Conservation (phyloP, 805 yeast species). For the Candida tibetensis region DNA sequence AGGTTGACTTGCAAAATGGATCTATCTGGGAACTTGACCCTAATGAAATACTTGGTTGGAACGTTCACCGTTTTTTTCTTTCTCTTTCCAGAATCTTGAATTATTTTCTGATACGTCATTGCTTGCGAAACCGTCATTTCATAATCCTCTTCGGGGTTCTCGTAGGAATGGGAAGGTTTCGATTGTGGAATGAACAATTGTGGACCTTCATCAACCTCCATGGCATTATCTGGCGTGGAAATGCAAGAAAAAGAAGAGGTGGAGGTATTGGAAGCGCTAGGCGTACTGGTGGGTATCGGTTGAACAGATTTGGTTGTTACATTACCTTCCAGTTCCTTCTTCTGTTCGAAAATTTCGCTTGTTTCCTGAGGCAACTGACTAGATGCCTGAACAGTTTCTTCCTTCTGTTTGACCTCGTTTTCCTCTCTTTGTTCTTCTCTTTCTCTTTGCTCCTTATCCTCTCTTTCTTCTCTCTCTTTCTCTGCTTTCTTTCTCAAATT, state of each 20-base stretch:
- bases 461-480: slow-evolving; percentile 8
- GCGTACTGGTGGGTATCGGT: slow-evolving; percentile 1
- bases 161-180: slow-evolving; percentile 18
- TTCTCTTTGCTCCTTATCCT: slow-evolving; percentile 9
- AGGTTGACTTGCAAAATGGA: slow-evolving; percentile 34
- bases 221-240: slow-evolving; percentile 3
- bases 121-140: slow-evolving; percentile 39
- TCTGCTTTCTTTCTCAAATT: slow-evolving; percentile 8
- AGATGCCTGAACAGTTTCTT: slow-evolving; percentile 1
- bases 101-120: slow-evolving; percentile 32
- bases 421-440: slow-evolving; percentile 6
- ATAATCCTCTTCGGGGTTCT: slow-evolving; percentile 43
- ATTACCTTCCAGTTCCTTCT: slow-evolving; percentile 2
- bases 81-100: slow-evolving; percentile 24
- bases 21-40: slow-evolving; percentile 41
- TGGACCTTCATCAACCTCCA: slow-evolving; percentile 13
- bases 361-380: neutral
- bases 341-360: neutral
- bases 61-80: slow-evolving; percentile 12
- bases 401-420: neutral
- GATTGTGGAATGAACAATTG: slow-evolving; percentile 20
- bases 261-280: too few species aligned
- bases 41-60: slow-evolving; percentile 29
- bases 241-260: too few species aligned
- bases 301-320: slow-evolving; percentile 1